Evolutionary conservation across 139 green algal species (phyloP).

Genomic region (Coccomyxa sp.): DNA sequence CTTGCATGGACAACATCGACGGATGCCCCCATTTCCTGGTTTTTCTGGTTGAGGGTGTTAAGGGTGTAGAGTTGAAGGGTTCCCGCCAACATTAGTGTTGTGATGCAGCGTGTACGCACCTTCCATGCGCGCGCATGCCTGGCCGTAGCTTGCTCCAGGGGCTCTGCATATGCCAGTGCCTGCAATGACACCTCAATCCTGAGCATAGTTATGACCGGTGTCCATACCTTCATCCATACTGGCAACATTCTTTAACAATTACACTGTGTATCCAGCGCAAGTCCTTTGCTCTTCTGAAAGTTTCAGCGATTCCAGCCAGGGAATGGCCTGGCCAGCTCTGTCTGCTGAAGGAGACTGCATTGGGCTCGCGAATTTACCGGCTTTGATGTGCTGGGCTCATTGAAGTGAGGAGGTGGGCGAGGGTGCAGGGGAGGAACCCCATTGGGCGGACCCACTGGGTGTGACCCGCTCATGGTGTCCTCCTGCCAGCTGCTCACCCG

Average conservation of each 20-base stretch:
- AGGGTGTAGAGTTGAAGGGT: no score
- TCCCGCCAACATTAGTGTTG: neutral
- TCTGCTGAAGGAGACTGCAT: neutral
- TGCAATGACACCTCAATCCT: neutral
- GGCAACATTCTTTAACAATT: neutral
- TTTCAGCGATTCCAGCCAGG: neutral
- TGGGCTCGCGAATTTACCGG: neutral
- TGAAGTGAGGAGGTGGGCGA: neutral
- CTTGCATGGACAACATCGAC: neutral
- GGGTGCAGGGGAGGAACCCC: neutral
- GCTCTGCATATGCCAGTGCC: slow-evolving; percentile 14
- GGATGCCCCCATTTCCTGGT: no score
- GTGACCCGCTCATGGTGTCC: no score
- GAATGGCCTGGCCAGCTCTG: neutral
- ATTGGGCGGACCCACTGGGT: neutral
- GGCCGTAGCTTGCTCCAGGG: slow-evolving; percentile 17
- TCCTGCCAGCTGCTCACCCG: no score
- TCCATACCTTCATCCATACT: neutral
- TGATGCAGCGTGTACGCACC: neutral
- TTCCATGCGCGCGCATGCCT: slow-evolving; percentile 7
- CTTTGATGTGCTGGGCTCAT: neutral
- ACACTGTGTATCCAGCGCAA: neutral
- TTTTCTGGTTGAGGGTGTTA: neutral
- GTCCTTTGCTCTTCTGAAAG: neutral
- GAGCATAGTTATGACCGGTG: neutral